phyloP scores from a whole-genome alignment of 805 yeast species.

The Myxozyma udenii region DNA sequence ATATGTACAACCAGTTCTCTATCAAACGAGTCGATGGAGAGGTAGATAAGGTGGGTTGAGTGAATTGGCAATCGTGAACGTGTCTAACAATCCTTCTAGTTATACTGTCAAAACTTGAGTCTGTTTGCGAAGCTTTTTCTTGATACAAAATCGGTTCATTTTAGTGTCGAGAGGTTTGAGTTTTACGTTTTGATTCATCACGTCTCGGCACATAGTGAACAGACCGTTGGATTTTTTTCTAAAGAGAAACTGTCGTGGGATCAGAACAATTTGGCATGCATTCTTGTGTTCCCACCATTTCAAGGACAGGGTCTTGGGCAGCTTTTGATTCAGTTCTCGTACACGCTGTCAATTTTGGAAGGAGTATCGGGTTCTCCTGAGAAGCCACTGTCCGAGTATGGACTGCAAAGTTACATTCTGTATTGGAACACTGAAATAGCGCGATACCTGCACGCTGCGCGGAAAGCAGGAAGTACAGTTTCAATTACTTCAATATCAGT shows the following conservation, averaged over 20 bases:
- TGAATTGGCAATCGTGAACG: neutral
- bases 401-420: slow-evolving; percentile 63
- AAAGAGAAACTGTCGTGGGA: slow-evolving; percentile 77
- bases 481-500: slow-evolving; percentile 34
- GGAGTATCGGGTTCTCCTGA: slow-evolving; percentile 76
- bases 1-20: slow-evolving; percentile 53
- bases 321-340: slow-evolving; percentile 76
- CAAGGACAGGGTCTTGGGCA: slow-evolving; percentile 78
- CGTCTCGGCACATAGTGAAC: slow-evolving; percentile 28
- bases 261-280: slow-evolving; percentile 83
- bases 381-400: slow-evolving; percentile 80
- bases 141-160: slow-evolving; percentile 85
- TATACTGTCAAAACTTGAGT: slow-evolving; percentile 79
- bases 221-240: slow-evolving; percentile 89
- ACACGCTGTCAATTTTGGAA: slow-evolving; percentile 64
- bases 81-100: slow-evolving; percentile 27
- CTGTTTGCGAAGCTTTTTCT: slow-evolving; percentile 83
- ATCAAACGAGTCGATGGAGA: slow-evolving; percentile 70
- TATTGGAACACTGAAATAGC: slow-evolving; percentile 69
- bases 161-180: slow-evolving; percentile 72
- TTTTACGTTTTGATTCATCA: slow-evolving; percentile 55
- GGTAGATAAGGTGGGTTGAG: slow-evolving; percentile 41
- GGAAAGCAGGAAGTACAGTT: slow-evolving; percentile 7
- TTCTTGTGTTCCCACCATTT: slow-evolving; percentile 87
- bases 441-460: slow-evolving; percentile 18